Evolutionary conservation across 2,329 filamentous ascomycete genomes (phyloP).

Genomic region (Pseudocercospora macadamiae): DNA sequence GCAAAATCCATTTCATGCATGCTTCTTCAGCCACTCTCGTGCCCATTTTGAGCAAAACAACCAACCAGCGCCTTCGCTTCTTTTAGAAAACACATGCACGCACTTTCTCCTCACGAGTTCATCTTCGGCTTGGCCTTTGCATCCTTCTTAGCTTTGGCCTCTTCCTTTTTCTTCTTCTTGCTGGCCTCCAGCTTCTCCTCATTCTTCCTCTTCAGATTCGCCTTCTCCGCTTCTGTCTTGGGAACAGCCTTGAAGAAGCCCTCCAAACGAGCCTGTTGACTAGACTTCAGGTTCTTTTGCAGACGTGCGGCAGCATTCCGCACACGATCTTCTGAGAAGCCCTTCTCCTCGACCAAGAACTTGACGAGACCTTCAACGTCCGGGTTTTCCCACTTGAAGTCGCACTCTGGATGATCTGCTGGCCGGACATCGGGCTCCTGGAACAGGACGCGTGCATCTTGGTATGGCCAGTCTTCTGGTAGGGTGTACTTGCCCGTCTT

Average conservation of each 20-base stretch:
- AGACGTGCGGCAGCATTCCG: constrained; percentile 75
- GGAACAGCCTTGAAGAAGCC: constrained; percentile 95
- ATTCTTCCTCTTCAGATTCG: constrained; percentile 84
- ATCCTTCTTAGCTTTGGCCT: constrained; percentile 93
- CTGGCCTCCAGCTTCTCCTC: constrained; percentile 89
- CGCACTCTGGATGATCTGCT: constrained; percentile 82
- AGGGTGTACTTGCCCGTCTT: constrained; percentile 79
- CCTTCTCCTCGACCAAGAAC: constrained; percentile 91
- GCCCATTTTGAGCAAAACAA: constrained; percentile 12
- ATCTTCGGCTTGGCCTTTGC: constrained; percentile 76
- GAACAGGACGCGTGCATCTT: constrained; percentile 89
- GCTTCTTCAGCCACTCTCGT: too few relatives aligned
- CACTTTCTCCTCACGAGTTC: constrained; percentile 31
- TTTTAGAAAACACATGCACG: constrained; percentile 7
- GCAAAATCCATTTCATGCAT: too few relatives aligned
- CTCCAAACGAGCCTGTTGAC: constrained; percentile 87
- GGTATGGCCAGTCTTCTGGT: constrained; percentile 95
- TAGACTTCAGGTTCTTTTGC: constrained; percentile 86
- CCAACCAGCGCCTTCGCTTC: constrained; percentile 29
- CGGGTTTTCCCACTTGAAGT: constrained; percentile 97
- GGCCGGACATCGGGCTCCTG: constrained; percentile 84
- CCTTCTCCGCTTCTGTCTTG: constrained; percentile 85
- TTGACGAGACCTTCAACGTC: constrained; percentile 88
- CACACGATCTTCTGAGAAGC: constrained; percentile 94
- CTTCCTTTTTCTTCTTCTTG: constrained; percentile 93